phyloP scores from a whole-genome alignment of 805 yeast species.

The Hanseniaspora thailandica region DNA sequence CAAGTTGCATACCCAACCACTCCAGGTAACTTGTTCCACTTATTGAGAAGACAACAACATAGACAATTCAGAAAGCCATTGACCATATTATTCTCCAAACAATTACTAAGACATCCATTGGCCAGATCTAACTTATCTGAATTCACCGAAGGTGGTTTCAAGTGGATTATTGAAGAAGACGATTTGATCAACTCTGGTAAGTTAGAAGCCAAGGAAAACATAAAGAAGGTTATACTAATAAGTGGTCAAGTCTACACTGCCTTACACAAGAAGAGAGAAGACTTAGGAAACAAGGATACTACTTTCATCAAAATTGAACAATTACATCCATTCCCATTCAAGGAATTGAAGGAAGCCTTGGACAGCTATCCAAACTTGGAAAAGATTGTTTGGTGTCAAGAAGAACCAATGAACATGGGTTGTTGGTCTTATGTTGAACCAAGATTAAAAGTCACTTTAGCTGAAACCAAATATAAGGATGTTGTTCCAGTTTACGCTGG shows the following conservation, averaged over 20 bases:
- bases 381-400: conserved; percentile 95
- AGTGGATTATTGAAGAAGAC: conserved; percentile 88
- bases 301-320: conserved; percentile 88
- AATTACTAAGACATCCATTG: conserved; percentile 90
- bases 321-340: conserved; percentile 97
- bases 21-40: conserved; percentile 92
- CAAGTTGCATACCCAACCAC: conserved; percentile 98
- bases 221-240: conserved; percentile 73
- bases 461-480: conserved; percentile 59
- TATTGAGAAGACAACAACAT: conserved; percentile 97
- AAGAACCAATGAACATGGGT: conserved; percentile 98
- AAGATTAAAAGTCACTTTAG: conserved; percentile 65
- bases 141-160: conserved; percentile 85
- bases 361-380: conserved; percentile 67
- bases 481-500: conserved; percentile 73
- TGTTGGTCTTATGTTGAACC: conserved; percentile 70
- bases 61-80: conserved; percentile 96
- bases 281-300: conserved; percentile 64
- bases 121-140: conserved; percentile 78
- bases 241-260: conserved; percentile 94
- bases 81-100: conserved; percentile 78
- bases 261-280: conserved; percentile 75
- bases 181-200: conserved; percentile 56
- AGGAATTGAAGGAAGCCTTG: conserved; percentile 76
- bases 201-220: conserved; percentile 66